phyloP scores from a whole-genome alignment of 345 rosid species.

The Eucalyptus regnans region DNA sequence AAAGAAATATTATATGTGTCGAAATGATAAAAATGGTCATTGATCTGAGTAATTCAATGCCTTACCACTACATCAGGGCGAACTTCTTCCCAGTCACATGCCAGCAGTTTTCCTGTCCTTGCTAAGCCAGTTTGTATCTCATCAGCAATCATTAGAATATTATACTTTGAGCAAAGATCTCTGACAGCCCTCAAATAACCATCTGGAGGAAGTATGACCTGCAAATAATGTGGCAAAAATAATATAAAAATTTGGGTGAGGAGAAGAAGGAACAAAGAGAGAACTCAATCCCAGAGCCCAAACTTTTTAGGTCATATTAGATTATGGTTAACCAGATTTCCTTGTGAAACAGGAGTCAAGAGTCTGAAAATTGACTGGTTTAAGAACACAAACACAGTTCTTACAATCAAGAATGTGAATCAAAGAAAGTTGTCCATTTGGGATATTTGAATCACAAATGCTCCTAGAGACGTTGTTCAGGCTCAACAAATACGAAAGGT shows the following conservation, averaged over 20 bases:
- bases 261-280: not conserved
- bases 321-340: not conserved
- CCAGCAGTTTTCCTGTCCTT: constrained; percentile 77
- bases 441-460: not conserved
- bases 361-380: not conserved
- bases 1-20: not conserved
- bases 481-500: not conserved
- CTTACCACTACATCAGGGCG: constrained; percentile 89
- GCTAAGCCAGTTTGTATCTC: constrained; percentile 97
- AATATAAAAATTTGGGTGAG: not conserved
- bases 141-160: constrained; percentile 88
- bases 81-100: constrained; percentile 93
- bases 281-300: not conserved
- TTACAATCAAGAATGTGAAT: not conserved
- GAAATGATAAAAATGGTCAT: not conserved
- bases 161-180: constrained; percentile 73
- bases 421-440: not conserved
- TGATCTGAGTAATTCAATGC: not conserved
- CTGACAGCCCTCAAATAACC: constrained; percentile 78
- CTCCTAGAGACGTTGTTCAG: not conserved
- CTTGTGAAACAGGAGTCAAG: not conserved
- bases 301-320: not conserved
- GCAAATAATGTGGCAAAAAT: not conserved
- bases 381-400: not conserved
- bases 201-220: constrained; percentile 82